Evolutionary conservation across 768 basidiomycete species (phyloP), one percentile per base, ranked within the genome.

Genomic region (Gyrodon lividus): DNA sequence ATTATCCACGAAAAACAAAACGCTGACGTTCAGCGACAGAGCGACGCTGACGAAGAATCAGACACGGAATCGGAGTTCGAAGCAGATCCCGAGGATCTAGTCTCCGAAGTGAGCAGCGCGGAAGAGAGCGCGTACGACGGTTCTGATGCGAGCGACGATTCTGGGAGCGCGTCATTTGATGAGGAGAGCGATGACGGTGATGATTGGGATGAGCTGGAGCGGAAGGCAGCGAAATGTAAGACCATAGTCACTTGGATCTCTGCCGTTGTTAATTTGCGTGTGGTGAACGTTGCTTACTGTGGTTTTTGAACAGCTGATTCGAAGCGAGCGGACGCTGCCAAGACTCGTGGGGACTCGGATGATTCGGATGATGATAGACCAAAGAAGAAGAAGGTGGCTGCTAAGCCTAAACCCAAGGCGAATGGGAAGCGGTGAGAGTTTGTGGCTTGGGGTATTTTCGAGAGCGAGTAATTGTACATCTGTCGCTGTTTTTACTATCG

Each of bases 171-270:
- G 16, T 90, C 87, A 45, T 91, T 70, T 38, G 78, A 71, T 6
- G 77, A 74, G 13, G 81, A 77, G 23, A 87, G 86, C 52, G 84
- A 87, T 46, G 84, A 86, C 49, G 86, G 93, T 9, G 92, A 95
- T 48, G 94, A 96, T 61, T 99, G 96, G 96, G 95, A 97, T 62
- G 92, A 93, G 68, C 75, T 97, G 31, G 95, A 97, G 70, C 76
- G 82, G 40, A 95, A 94, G 68, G 94, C 94, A 6, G 91, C 91
- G 7, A 89, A 88, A 77, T 88, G 85, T 90, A 63, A 60, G 76
- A 52, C 37, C 31, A 17, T 1, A 17, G 0, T 47, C 8, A n/a
- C 4, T n/a, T 22, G 39, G 5, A 13, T 38, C 46, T 19, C 7
- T 35, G 13, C 7, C 30, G 10, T 46, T 50, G 3, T 13, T 46